Percentiles rank a stretch among this genome's conserved stretches.
phyloP scores from a whole-genome alignment of 23 red algal species.

The Agarophyton chilense region DNA sequence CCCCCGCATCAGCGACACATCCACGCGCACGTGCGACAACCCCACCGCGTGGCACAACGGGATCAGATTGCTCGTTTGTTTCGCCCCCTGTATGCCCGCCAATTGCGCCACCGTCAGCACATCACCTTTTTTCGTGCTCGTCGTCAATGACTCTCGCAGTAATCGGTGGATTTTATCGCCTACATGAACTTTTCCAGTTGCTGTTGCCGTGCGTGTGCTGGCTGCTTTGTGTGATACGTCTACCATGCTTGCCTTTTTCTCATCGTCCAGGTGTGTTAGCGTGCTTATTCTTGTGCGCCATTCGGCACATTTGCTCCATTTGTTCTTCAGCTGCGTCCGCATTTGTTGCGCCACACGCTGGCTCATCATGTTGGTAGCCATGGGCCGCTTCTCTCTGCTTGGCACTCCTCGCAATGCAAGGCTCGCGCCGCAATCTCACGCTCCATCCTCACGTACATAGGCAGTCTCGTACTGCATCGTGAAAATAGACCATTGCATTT shows the following conservation, averaged over 20 bases:
- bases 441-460: too few relatives aligned
- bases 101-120: conserved; percentile 86
- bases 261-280: conserved; percentile 77
- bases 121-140: conserved; percentile 74
- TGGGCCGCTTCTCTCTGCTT: background rate
- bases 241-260: conserved; percentile 83
- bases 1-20: conserved; percentile 39
- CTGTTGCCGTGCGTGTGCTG: conserved; percentile 61
- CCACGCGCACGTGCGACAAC: conserved; percentile 66
- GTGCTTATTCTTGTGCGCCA: background rate
- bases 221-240: conserved; percentile 74
- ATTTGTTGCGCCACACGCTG: background rate
- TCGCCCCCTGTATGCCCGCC: conserved; percentile 88
- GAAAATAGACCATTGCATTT: too few relatives aligned
- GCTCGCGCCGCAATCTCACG: too few relatives aligned
- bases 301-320: background rate
- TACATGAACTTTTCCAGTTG: conserved; percentile 68
- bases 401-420: too few relatives aligned
- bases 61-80: conserved; percentile 78
- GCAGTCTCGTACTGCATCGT: too few relatives aligned
- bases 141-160: background rate
- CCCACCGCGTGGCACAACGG: conserved; percentile 94
- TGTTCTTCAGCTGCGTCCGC: background rate
- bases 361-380: background rate
- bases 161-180: conserved; percentile 45